Evolutionary conservation across 495 filamentous ascomycete species (phyloP).

Genomic region (Penicillium daleae): DNA sequence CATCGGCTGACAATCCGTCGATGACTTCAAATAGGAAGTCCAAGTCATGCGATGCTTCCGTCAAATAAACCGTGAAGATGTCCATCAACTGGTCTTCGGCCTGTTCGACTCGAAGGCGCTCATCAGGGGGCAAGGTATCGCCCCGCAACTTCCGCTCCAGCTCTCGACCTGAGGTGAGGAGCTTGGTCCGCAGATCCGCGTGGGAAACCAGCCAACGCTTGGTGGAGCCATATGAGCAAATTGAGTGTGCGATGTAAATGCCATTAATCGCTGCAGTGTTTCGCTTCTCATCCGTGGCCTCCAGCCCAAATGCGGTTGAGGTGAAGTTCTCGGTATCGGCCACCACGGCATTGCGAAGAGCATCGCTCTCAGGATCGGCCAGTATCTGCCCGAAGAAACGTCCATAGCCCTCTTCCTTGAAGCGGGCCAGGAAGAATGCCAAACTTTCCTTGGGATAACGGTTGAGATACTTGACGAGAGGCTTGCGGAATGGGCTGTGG

Average conservation of each 20-base stretch:
- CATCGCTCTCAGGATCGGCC: conserved; percentile 70
- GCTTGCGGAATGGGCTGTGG: conserved; percentile 89
- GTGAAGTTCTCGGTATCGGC: conserved; percentile 72
- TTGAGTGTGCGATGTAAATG: conserved; percentile 79
- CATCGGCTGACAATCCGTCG: conserved; percentile 79
- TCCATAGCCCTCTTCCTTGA: conserved; percentile 83
- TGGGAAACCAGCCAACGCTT: conserved; percentile 79
- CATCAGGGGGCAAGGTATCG: conserved; percentile 67
- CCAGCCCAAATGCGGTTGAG: conserved; percentile 62
- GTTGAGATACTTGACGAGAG: conserved; percentile 93
- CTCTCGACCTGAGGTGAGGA: conserved; percentile 71
- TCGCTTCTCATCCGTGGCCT: conserved; percentile 57
- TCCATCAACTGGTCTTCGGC: conserved; percentile 86
- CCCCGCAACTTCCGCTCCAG: conserved; percentile 69
- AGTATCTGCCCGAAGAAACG: conserved; percentile 96
- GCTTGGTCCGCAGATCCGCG: conserved; percentile 67
- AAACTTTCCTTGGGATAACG: conserved; percentile 88
- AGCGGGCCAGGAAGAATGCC: conserved; percentile 70
- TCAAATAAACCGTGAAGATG: conserved; percentile 79
- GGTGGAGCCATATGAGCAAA: conserved; percentile 57
- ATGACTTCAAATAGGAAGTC: conserved; percentile 89
- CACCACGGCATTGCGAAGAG: conserved; percentile 73
- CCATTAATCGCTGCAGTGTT: conserved; percentile 83
- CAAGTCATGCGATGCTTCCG: conserved; percentile 73
- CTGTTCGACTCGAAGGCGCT: conserved; percentile 87